These are phyloP conservation scores for Globisporangium sylvaticum DNA, from an alignment of 352 stramenopile species.

Conservation along the genomic window DNA sequence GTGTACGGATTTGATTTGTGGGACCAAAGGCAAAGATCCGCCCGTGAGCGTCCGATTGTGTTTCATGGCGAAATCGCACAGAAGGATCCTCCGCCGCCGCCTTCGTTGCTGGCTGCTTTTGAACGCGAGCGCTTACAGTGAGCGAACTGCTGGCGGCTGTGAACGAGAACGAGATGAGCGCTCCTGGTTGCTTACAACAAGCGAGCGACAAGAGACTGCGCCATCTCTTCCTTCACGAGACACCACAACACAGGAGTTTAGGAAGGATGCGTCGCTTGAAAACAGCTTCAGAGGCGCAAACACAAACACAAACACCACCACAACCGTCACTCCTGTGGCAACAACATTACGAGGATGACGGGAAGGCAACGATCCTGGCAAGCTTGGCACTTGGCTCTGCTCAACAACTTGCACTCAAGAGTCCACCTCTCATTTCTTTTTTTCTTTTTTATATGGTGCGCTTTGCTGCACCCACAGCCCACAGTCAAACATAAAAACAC, in stretches of 20 bases:
- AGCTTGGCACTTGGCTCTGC: neutral
- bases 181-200: neutral
- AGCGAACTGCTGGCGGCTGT: neutral
- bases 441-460: neutral
- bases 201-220: too few relatives aligned
- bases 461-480: neutral
- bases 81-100: neutral
- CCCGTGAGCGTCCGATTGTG: neutral
- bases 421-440: neutral
- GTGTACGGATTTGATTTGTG: slow-evolving; percentile 12
- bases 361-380: neutral
- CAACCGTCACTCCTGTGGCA: neutral
- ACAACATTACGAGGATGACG: neutral
- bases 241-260: too few relatives aligned
- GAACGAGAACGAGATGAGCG: slow-evolving; percentile 1
- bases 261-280: neutral
- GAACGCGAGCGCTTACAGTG: neutral
- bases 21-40: neutral
- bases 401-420: neutral
- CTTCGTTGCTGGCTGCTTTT: neutral
- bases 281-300: neutral
- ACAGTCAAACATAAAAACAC: neutral
- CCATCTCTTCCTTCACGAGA: too few relatives aligned
- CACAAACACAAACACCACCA: neutral
- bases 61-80: neutral